phyloP scores from a whole-genome alignment of 2,329 filamentous ascomycete species.

The Elsinoe fawcettii region DNA sequence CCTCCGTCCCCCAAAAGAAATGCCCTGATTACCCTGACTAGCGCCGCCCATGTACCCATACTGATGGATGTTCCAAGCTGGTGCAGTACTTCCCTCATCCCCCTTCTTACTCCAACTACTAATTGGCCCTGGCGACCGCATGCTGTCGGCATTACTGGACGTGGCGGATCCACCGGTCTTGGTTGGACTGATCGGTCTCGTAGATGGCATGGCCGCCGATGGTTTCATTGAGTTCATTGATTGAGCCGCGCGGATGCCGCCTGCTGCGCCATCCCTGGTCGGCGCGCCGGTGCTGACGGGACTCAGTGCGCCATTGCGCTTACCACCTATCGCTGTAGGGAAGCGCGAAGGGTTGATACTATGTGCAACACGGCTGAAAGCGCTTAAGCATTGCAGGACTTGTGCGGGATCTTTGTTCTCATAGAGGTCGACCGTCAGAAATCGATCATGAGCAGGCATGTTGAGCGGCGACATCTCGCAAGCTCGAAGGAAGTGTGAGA shows the following conservation, averaged over 20 bases:
- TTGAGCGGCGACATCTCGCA: constrained; percentile 79
- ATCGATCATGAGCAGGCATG: constrained; percentile 87
- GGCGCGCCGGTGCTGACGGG: constrained; percentile 28
- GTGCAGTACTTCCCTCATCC: constrained; percentile 71
- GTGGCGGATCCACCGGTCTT: constrained; percentile 50
- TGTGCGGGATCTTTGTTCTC: constrained; percentile 94
- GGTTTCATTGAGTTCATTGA: constrained; percentile 17
- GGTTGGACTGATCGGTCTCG: constrained; percentile 38
- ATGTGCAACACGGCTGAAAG: constrained; percentile 84
- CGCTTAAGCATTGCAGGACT: constrained; percentile 82
- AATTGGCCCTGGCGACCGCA: constrained; percentile 47
- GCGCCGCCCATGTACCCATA: constrained; percentile 98
- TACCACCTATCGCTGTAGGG: constrained; percentile 67
- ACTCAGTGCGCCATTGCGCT: constrained; percentile 45
- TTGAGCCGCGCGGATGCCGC: neutral
- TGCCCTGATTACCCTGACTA: constrained; percentile 89
- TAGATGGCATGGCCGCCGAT: constrained; percentile 24
- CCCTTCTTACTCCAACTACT: constrained; percentile 86
- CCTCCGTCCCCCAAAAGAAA: constrained; percentile 81
- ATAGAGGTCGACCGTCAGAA: constrained; percentile 93
- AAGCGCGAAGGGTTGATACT: constrained; percentile 65
- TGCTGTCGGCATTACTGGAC: constrained; percentile 45
- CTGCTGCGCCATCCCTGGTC: neutral
- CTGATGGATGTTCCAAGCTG: constrained; percentile 97
- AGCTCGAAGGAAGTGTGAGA: constrained; percentile 85